Conservation (phyloP, 306 rosid genomes). For the Alnus rubra region DNA sequence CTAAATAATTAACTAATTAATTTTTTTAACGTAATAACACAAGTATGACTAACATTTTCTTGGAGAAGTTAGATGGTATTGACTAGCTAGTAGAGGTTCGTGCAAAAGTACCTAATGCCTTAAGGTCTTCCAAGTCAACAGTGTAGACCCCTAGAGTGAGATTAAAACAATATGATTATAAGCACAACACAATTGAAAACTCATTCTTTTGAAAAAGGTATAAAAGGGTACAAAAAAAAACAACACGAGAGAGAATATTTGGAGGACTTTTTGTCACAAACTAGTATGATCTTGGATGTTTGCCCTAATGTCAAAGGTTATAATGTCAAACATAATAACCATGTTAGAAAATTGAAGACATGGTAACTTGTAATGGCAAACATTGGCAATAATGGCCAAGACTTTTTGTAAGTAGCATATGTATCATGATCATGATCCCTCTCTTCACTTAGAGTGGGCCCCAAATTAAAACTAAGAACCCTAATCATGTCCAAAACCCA, state of each 20-base stretch:
- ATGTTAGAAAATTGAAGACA: slow-evolving; percentile 31
- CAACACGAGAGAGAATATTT: not conserved
- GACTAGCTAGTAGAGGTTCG: not conserved
- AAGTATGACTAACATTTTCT: no score
- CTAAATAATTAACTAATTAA: no score
- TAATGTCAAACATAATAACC: slow-evolving; percentile 33
- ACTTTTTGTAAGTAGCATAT: slow-evolving; percentile 28
- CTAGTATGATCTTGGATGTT: slow-evolving; percentile 26
- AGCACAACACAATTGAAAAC: not conserved
- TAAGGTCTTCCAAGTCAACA: not conserved
- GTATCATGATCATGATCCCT: not conserved
- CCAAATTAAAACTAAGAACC: slow-evolving; percentile 22
- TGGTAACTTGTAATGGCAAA: slow-evolving; percentile 47
- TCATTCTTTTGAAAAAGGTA: slow-evolving; percentile 3
- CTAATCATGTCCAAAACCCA: slow-evolving; percentile 28
- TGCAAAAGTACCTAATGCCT: not conserved
- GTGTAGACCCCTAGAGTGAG: not conserved
- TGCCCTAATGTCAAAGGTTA: slow-evolving; percentile 35
- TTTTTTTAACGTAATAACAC: no score
- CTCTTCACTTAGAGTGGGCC: slow-evolving; percentile 35
- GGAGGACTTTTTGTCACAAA: not conserved
- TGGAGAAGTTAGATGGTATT: no score
- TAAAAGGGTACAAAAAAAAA: not conserved
- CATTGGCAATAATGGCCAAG: slow-evolving; percentile 47
- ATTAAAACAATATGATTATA: slow-evolving; percentile 1